Evolutionary conservation across 306 rosid species (phyloP).

Genomic region (Rubus parviflorus): DNA sequence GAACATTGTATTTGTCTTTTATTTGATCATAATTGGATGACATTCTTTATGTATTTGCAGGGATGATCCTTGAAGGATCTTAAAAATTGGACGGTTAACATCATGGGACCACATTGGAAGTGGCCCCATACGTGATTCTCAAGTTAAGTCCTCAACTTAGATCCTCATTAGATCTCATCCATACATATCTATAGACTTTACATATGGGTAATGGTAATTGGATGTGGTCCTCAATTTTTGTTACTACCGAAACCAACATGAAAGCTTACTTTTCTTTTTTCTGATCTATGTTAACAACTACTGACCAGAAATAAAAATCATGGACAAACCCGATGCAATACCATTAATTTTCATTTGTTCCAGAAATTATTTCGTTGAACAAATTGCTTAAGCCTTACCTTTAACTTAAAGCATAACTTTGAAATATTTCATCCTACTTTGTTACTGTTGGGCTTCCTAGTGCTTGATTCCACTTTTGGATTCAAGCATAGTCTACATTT

Average conservation of each 20-base stretch:
- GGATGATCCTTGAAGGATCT: neutral
- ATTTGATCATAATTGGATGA: neutral
- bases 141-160: neutral
- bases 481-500: too few species aligned
- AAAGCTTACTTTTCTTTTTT: neutral
- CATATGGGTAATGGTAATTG: neutral
- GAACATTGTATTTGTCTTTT: neutral
- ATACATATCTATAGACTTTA: neutral
- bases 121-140: neutral
- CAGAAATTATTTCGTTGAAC: too few species aligned
- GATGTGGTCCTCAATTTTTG: neutral
- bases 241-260: neutral
- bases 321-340: neutral
- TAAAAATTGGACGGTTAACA: neutral
- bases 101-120: neutral
- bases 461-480: too few species aligned
- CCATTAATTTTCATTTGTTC: neutral
- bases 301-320: neutral
- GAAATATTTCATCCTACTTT: too few species aligned
- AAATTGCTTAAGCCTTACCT: too few species aligned
- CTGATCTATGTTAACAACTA: neutral
- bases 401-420: too few species aligned
- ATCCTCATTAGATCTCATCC: neutral
- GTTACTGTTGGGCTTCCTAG: too few species aligned
- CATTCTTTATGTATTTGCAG: neutral